Conservation (phyloP, 192 early-diverging fungal species). For the Spinellus fusiger region DNA sequence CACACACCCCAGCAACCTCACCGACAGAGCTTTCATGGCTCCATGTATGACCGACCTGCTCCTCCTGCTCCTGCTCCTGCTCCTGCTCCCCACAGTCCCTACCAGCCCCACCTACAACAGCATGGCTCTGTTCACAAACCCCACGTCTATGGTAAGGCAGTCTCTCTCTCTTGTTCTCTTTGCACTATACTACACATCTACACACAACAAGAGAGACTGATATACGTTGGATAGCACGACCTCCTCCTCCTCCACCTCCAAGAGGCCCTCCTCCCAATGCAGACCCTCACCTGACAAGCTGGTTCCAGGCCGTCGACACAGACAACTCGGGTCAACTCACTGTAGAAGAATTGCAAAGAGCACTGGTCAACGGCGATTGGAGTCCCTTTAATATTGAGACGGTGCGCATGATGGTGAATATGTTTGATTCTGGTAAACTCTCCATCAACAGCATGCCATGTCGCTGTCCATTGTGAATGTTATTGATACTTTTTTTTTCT, state of each 20-base stretch:
- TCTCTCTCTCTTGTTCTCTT: too few species aligned
- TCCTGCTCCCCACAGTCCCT: too few species aligned
- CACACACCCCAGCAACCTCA: too few species aligned
- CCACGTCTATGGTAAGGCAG: too few species aligned
- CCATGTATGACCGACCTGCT: neutral
- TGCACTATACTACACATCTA: too few species aligned
- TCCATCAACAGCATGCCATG: neutral
- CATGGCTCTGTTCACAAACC: too few species aligned
- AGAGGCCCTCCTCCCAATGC: conserved; percentile 26
- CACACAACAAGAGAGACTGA: too few species aligned
- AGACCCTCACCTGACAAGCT: conserved; percentile 34
- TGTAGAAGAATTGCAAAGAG: conserved; percentile 63
- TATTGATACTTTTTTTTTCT: neutral
- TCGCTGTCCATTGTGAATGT: neutral
- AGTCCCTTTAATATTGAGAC: conserved; percentile 80
- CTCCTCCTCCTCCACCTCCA: conserved; percentile 1
- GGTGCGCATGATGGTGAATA: conserved; percentile 73
- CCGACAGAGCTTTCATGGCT: too few species aligned
- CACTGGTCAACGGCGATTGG: conserved; percentile 74
- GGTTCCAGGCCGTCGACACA: conserved; percentile 58
- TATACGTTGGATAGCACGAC: too few species aligned
- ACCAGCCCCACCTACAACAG: too few species aligned
- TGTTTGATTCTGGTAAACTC: conserved; percentile 61
- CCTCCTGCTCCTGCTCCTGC: too few species aligned
- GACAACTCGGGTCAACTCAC: conserved; percentile 67